Evolutionary conservation across 2,329 filamentous ascomycete species (phyloP).

Genomic region (Exutisphaerella laricina): DNA sequence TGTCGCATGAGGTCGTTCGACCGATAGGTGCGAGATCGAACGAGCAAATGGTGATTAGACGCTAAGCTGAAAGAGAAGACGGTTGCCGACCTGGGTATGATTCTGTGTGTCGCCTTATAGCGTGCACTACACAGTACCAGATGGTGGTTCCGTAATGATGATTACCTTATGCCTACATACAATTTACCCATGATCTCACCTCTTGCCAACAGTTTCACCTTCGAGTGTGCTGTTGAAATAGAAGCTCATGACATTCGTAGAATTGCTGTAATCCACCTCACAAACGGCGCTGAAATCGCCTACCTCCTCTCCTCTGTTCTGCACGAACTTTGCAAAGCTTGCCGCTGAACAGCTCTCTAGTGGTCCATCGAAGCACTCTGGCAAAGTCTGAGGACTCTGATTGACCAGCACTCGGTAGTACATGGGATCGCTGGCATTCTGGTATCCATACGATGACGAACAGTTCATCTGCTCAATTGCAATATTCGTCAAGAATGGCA

Average conservation of each 20-base stretch:
- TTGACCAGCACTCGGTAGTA: constrained; percentile 51
- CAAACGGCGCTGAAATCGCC: constrained; percentile 42
- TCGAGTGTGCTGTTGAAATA: constrained; percentile 20
- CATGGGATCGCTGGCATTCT: constrained; percentile 35
- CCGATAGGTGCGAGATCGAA: too few relatives aligned
- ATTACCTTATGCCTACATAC: constrained; percentile 8
- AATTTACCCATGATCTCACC: constrained; percentile 1
- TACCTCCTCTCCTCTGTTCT: constrained; percentile 39
- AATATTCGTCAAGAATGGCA: constrained; percentile 62
- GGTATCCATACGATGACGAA: constrained; percentile 49
- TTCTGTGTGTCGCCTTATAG: too few relatives aligned
- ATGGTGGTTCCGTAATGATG: too few relatives aligned
- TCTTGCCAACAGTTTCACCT: constrained; percentile 21
- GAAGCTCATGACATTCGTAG: constrained; percentile 35
- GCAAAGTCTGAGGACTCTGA: constrained; percentile 45
- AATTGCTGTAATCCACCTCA: constrained; percentile 40
- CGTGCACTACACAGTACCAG: too few relatives aligned
- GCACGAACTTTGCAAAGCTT: constrained; percentile 41
- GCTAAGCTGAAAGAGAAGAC: too few relatives aligned
- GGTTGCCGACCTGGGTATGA: too few relatives aligned
- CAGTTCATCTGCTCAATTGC: constrained; percentile 62
- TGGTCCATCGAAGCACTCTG: constrained; percentile 46
- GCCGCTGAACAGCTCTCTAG: constrained; percentile 46
- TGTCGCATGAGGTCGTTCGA: too few relatives aligned
- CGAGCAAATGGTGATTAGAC: too few relatives aligned